phyloP scores from a whole-genome alignment of 2,329 filamentous ascomycete species.

The Stachybotrys chlorohalonatus region DNA sequence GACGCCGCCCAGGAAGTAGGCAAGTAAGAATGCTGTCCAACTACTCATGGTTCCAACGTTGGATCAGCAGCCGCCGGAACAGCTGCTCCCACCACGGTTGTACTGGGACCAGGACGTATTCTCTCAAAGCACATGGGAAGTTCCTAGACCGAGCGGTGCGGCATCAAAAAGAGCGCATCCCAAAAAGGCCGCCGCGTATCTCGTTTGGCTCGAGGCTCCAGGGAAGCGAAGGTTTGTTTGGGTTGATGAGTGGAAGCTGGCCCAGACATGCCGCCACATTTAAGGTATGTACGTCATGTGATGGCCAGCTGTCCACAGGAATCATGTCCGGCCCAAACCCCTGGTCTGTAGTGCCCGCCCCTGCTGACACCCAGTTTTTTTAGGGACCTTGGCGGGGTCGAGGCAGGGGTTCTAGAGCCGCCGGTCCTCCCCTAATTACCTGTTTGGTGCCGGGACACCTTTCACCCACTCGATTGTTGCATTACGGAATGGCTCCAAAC shows the following conservation, averaged over 20 bases:
- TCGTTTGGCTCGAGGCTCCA: no score
- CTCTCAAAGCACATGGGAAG: background rate
- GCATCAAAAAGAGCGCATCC: background rate
- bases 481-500: no score
- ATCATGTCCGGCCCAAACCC: background rate
- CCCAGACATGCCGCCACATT: no score
- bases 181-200: no score
- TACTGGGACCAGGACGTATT: background rate
- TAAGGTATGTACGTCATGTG: background rate
- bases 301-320: background rate
- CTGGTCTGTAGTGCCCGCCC: background rate
- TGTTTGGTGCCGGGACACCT: no score
- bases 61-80: background rate
- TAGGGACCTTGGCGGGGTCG: no score
- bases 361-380: no score
- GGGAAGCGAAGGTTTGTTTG: no score
- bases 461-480: no score
- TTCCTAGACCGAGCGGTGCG: background rate
- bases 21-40: conserved; percentile 53
- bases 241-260: no score
- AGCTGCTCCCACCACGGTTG: background rate
- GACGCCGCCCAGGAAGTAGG: conserved; percentile 79
- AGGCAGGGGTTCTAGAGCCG: no score
- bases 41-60: conserved; percentile 33
- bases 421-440: no score